Conservation (phyloP, 192 early-diverging fungal genomes). For the Coemansia sp. region DNA sequence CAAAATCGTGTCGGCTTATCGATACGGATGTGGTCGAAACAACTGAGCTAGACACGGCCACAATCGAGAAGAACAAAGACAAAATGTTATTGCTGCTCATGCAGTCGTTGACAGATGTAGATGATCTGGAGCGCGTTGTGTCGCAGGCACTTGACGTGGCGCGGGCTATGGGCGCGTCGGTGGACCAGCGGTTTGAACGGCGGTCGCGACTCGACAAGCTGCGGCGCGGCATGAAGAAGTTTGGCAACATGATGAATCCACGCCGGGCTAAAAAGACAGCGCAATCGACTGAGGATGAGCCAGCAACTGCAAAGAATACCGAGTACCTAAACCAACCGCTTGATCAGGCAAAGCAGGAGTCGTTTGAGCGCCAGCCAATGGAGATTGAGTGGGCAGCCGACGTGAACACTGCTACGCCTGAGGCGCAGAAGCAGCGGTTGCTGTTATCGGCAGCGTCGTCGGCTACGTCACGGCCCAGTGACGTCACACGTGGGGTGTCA, state of each 20-base stretch:
- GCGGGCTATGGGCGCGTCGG: slow-evolving; percentile 11
- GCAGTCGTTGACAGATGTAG: slow-evolving; percentile 32
- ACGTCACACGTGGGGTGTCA: slow-evolving; percentile 26
- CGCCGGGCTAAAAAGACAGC: not conserved
- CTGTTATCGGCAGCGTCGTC: not conserved
- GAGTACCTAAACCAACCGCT: too few relatives aligned
- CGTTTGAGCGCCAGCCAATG: not conserved
- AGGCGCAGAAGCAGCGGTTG: not conserved
- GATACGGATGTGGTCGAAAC: slow-evolving; percentile 44
- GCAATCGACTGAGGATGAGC: too few relatives aligned
- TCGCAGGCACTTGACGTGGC: slow-evolving; percentile 26
- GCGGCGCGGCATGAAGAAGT: slow-evolving; percentile 39
- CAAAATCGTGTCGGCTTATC: slow-evolving; percentile 70
- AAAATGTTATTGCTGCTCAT: slow-evolving; percentile 34
- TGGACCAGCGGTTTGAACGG: slow-evolving; percentile 44
- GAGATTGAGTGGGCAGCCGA: not conserved
- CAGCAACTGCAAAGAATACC: too few relatives aligned
- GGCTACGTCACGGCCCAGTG: slow-evolving; percentile 14
- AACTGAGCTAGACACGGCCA: slow-evolving; percentile 17
- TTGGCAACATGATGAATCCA: slow-evolving; percentile 30
- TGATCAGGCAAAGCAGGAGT: too few relatives aligned
- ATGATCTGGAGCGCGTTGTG: slow-evolving; percentile 19
- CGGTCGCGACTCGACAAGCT: slow-evolving; percentile 27
- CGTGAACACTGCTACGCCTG: not conserved
- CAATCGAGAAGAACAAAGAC: slow-evolving; percentile 2